A percentile compares a stretch with the other conserved stretches of the same genome.
Evolutionary conservation across 306 rosid genomes (phyloP).

Genomic region (Vachellia pachyceras): DNA sequence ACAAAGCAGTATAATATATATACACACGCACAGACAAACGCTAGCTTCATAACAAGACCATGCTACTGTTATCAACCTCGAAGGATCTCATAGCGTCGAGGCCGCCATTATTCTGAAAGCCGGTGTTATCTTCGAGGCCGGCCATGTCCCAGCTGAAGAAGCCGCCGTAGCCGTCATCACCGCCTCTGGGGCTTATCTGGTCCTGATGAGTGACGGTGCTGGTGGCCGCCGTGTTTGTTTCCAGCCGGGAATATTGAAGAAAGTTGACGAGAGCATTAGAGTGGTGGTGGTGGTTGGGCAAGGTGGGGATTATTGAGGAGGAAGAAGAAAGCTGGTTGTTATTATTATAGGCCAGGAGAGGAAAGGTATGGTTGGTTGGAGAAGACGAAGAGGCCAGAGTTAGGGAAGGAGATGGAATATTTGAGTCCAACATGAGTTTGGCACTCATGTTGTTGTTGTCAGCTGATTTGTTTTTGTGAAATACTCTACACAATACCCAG

Average conservation of each 20-base stretch:
- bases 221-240: constrained; percentile 32
- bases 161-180: constrained; percentile 78
- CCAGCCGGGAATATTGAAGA: constrained; percentile 54
- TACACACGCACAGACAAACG: background rate
- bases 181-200: constrained; percentile 50
- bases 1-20: background rate
- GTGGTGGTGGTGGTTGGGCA: background rate
- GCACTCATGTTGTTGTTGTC: constrained; percentile 24
- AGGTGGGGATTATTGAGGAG: constrained; percentile 18
- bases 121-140: constrained; percentile 55
- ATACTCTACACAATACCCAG: constrained; percentile 97
- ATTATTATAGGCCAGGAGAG: constrained; percentile 37
- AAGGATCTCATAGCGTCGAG: constrained; percentile 66
- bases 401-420: constrained; percentile 40
- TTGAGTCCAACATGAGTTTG: constrained; percentile 43
- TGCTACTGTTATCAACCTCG: constrained; percentile 60
- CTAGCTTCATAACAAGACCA: constrained; percentile 61
- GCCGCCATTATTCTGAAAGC: constrained; percentile 45
- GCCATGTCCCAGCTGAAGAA: constrained; percentile 76
- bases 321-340: constrained; percentile 44
- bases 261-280: constrained; percentile 49
- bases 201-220: constrained; percentile 6
- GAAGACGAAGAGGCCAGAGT: constrained; percentile 53
- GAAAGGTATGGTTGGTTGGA: constrained; percentile 49
- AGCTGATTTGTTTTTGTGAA: constrained; percentile 72